Evolutionary conservation across 2,329 filamentous ascomycete genomes (phyloP), one percentile per base, ranked within the genome.

Genomic region (Fonsecaea multimorphosa): DNA sequence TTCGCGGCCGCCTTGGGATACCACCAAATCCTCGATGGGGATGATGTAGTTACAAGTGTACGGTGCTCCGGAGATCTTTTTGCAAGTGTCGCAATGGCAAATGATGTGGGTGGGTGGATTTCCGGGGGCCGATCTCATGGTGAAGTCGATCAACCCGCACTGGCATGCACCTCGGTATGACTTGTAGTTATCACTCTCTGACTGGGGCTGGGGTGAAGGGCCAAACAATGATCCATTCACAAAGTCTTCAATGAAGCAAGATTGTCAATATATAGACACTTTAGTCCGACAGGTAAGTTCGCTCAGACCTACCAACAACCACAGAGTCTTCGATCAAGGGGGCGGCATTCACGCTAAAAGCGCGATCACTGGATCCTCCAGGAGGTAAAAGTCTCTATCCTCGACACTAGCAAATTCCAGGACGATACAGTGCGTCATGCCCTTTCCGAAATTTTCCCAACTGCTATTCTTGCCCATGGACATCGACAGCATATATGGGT

Each of bases 351-450:
- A 40, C 38, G 5, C 44, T 54, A 68, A 90, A 91, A 0, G 75
- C 83, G 32, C 81, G 76, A 73, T 92, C 89, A 9, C 77, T 84
- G 1, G 87, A 69, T 92, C 90, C 44, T 86, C 78, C 59, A 84
- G 76, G 3, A 89, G 75, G 73, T 92, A 92, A 72, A 90, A 91
- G 66, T 87, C 83, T 55, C 88, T 80, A 72, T 92, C 89, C 66
- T 85, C 83, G n/a, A 80, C 79, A 29, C 74, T 87, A 12, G 84
- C 82, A 64, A 92, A 92, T 71, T 90, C 85, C 22, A 84, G 82
- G 1, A 92, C 82, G 68, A 92, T 91, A 0, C 81, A 87, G 73
- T 92, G 89, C 0, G 87, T 87, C 60, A 89, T 85, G 0, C 84
- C 88, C 53, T 83, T 81, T 29, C 46, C 49, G 22, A 60, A 60